These are phyloP conservation scores for Xerocomus amazonicus DNA, from an alignment of 1,284 basidiomycete species.

Conservation along the genomic window DNA sequence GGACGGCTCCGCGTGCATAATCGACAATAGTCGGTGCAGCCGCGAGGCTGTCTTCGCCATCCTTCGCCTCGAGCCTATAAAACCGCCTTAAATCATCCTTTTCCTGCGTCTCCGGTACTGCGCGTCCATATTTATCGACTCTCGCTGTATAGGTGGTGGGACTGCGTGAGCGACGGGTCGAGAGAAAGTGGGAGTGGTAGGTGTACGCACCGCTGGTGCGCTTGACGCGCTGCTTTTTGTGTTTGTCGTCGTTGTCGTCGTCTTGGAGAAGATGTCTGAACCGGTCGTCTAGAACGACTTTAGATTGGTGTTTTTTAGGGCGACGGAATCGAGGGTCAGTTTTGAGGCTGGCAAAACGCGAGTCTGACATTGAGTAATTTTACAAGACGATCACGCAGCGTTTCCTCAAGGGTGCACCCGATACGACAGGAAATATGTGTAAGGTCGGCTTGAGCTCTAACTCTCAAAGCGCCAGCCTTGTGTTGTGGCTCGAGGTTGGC, in stretches of 20 bases:
- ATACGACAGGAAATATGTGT: too few relatives aligned
- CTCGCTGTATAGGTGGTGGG: conserved; percentile 37
- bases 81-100: conserved; percentile 78
- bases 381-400: too few relatives aligned
- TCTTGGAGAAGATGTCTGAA: conserved; percentile 80
- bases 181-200: background rate
- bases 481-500: too few relatives aligned
- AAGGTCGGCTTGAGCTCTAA: too few relatives aligned
- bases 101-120: conserved; percentile 64
- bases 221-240: conserved; percentile 37
- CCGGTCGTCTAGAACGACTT: conserved; percentile 91
- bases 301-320: conserved; percentile 76
- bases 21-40: conserved; percentile 52
- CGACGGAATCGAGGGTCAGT: conserved; percentile 92
- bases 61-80: conserved; percentile 68
- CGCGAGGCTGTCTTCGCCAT: conserved; percentile 33
- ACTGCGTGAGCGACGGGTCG: background rate
- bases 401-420: too few relatives aligned
- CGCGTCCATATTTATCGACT: conserved; percentile 92
- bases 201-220: conserved; percentile 37
- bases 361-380: conserved; percentile 55
- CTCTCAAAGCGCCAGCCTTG: too few relatives aligned
- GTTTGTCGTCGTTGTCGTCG: conserved; percentile 27
- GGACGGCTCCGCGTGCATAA: conserved; percentile 86
- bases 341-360: conserved; percentile 83